Evolutionary conservation across 164 flowering plant species (phyloP).

Genomic region (Akebia trifoliata): DNA sequence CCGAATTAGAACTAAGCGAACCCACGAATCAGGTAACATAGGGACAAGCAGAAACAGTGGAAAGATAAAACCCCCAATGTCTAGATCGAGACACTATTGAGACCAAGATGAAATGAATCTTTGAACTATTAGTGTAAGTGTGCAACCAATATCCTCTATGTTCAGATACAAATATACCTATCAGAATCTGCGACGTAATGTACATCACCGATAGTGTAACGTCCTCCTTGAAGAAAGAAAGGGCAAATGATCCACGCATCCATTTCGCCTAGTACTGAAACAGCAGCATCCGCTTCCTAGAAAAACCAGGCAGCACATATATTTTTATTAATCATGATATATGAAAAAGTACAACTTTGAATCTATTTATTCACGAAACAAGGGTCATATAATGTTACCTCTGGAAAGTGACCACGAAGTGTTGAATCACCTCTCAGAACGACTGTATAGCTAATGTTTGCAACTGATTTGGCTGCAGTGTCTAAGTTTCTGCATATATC

Average conservation of each 20-base stretch:
- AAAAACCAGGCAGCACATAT: constrained; percentile 4
- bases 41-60: not conserved
- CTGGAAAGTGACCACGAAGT: constrained; percentile 96
- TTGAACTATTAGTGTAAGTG: not conserved
- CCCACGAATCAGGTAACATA: no score
- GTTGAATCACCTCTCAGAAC: constrained; percentile 99
- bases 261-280: constrained; percentile 84
- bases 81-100: not conserved
- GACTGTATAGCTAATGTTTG: constrained; percentile 59
- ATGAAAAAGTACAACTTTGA: not conserved
- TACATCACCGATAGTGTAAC: constrained; percentile 79
- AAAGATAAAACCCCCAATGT: not conserved
- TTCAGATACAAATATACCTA: constrained; percentile 33
- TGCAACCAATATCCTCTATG: constrained; percentile 1
- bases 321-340: not conserved
- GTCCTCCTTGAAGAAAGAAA: constrained; percentile 97
- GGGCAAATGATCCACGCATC: constrained; percentile 99
- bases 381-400: constrained; percentile 48
- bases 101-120: not conserved
- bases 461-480: constrained; percentile 59
- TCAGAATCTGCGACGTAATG: constrained; percentile 93
- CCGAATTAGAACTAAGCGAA: no score
- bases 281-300: constrained; percentile 96
- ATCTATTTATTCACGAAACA: constrained; percentile 2
- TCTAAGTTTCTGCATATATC: constrained; percentile 72